These are phyloP conservation scores for Talaromyces sp. DNA, from an alignment of 2,329 filamentous ascomycete genomes.

Conservation along the genomic window DNA sequence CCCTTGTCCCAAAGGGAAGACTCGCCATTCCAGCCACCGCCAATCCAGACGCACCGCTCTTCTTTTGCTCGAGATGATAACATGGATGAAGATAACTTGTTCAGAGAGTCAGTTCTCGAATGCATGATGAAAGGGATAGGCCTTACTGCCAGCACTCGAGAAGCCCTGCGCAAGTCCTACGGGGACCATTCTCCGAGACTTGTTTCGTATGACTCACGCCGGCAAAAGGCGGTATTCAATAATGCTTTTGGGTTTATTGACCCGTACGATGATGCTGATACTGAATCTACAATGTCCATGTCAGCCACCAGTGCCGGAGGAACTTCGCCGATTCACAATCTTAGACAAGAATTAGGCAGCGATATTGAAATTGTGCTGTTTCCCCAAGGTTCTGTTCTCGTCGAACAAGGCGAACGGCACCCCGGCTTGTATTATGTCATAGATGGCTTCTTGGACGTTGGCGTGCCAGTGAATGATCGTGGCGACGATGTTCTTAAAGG, in stretches of 20 bases:
- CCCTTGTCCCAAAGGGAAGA: constrained; percentile 39
- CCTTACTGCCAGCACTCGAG: constrained; percentile 61
- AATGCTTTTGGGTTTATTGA: constrained; percentile 93
- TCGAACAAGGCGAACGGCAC: constrained; percentile 95
- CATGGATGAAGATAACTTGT: constrained; percentile 80
- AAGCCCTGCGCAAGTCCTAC: constrained; percentile 59
- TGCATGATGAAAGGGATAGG: constrained; percentile 96
- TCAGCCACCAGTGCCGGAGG: constrained; percentile 63
- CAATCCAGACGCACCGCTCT: constrained; percentile 23
- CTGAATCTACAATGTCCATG: constrained; percentile 70
- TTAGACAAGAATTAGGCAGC: constrained; percentile 77
- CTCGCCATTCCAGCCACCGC: constrained; percentile 29
- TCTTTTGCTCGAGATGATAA: constrained; percentile 69
- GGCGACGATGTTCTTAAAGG: constrained; percentile 35
- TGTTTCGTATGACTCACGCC: constrained; percentile 74
- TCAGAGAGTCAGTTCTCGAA: constrained; percentile 83
- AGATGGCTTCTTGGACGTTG: constrained; percentile 93
- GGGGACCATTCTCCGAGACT: constrained; percentile 80
- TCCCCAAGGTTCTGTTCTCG: constrained; percentile 85
- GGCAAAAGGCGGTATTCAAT: constrained; percentile 73
- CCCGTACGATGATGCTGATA: constrained; percentile 82
- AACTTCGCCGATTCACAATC: constrained; percentile 58
- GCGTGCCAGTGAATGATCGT: constrained; percentile 69
- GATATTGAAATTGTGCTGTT: constrained; percentile 98
- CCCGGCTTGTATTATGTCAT: constrained; percentile 96